Base-by-base conservation (phyloP, 495 filamentous ascomycete genomes). In the Thermochaetoides thermophila region DNA sequence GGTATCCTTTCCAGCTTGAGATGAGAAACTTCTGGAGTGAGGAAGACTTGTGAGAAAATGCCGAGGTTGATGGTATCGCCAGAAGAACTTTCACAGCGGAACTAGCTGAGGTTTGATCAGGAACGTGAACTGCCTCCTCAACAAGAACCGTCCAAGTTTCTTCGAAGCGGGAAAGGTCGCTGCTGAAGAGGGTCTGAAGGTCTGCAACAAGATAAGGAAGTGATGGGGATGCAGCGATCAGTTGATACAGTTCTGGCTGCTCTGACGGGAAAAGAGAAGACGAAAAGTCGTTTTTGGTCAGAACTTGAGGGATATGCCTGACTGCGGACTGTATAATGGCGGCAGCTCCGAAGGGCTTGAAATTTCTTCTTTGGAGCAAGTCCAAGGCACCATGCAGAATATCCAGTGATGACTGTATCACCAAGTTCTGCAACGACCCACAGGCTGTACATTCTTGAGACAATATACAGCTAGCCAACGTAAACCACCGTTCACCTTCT, bases 331-430 rank as follows among this genome's bases (percentile, higher is more conserved):
- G 50, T 3, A 89, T 46, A 3, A 74, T 63, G 4, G 68, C 69
- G 13, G 84, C 81, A 10, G 78, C 78, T 10, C 78, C 81, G 44
- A 81, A 92, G 0, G 83, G 80, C 45, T 89, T 89, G 27, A 82
- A 84, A 40, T 85, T 81, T 29, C 80, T 63, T 17, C 57, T 57
- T 25, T 40, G 35, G 3, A 66, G 46, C 7, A 60, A 27, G 5
- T 51, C 42, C 5, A 56, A 36, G 3, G 54, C 39, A 3, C 52
- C 53, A 6, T 44, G 31, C 12, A 68, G 29, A 10, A 68, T 27
- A 4, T 9, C 27, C 34, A 2, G 9, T 26, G 1, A 53, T n/a
- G n/a, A 28, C 11, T 14, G 12, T 23, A 16, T 26, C 37, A 21
- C 4, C 13, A 7, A 25, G 10, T n/a, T n/a, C n/a, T n/a, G n/a